A percentile compares a stretch with the other conserved stretches of the same genome.
These are phyloP conservation scores for Thermomyces lanuginosus DNA, from an alignment of 2,329 filamentous ascomycete genomes.

Conservation along the genomic window DNA sequence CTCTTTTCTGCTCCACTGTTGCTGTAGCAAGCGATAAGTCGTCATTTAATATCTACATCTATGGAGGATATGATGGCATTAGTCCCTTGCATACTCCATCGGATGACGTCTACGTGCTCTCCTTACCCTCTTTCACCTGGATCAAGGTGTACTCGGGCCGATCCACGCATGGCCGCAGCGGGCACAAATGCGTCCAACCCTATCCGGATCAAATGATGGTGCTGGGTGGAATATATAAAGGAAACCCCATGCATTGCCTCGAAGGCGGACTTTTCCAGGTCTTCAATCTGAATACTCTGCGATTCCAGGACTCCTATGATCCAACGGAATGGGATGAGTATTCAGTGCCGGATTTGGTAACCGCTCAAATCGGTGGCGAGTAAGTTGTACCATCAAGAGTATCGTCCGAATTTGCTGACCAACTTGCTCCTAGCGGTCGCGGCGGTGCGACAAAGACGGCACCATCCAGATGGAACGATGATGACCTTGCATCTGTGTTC, in stretches of 20 bases:
- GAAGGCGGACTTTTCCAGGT: constrained; percentile 37
- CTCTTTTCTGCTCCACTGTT: constrained; percentile 27
- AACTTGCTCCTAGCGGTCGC: constrained; percentile 12
- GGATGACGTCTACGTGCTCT: constrained; percentile 20
- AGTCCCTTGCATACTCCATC: constrained; percentile 10
- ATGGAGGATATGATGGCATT: constrained; percentile 18
- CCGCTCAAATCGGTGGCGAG: constrained; percentile 21
- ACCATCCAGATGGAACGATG: constrained; percentile 31
- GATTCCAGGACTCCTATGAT: constrained; percentile 18
- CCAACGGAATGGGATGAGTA: constrained; percentile 19
- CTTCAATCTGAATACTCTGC: constrained; percentile 20
- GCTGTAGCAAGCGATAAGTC: constrained; percentile 24
- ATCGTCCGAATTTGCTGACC: too few species aligned
- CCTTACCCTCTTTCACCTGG: constrained; percentile 21
- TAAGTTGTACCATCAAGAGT: constrained; percentile 8
- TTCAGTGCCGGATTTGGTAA: constrained; percentile 15
- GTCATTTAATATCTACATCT: constrained; percentile 22
- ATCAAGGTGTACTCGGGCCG: constrained; percentile 12
- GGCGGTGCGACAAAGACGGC: constrained; percentile 17
- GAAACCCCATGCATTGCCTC: constrained; percentile 28
- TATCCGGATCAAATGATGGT: constrained; percentile 36
- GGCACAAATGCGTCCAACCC: constrained; percentile 18
- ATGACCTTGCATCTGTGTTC: constrained; percentile 38
- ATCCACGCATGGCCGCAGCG: constrained; percentile 12
- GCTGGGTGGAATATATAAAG: constrained; percentile 17